phyloP scores from a whole-genome alignment of 108 stramenopile species.

The Cyclotella distinguenda region DNA sequence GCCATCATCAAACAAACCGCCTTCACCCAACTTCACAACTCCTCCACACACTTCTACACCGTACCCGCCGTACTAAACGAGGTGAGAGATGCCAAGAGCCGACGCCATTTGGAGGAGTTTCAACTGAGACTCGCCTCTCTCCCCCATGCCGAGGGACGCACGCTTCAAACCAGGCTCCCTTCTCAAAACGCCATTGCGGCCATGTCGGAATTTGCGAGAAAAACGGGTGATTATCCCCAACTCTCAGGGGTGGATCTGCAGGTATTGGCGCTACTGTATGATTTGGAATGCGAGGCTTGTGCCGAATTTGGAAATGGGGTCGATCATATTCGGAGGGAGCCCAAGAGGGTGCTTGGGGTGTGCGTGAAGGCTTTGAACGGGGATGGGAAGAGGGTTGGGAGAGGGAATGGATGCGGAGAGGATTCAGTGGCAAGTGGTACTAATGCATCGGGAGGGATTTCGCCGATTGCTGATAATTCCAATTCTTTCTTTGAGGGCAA shows the following conservation, averaged over 20 bases:
- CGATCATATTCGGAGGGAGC: slow-evolving; percentile 69
- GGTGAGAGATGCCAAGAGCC: slow-evolving; percentile 76
- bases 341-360: slow-evolving; percentile 74
- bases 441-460: slow-evolving; percentile 6
- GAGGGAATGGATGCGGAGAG: not conserved
- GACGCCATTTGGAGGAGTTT: slow-evolving; percentile 58
- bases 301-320: slow-evolving; percentile 22
- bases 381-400: slow-evolving; percentile 18
- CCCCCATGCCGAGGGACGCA: not conserved
- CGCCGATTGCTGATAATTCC: not conserved
- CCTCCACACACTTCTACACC: slow-evolving; percentile 64
- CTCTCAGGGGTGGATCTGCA: slow-evolving; percentile 87
- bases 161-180: slow-evolving; percentile 49
- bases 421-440: slow-evolving; percentile 5
- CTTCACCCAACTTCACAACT: slow-evolving; percentile 48
- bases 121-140: slow-evolving; percentile 56
- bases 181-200: slow-evolving; percentile 48
- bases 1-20: slow-evolving; percentile 75
- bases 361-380: slow-evolving; percentile 43
- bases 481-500: slow-evolving; percentile 33
- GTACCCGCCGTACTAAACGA: slow-evolving; percentile 72
- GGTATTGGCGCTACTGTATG: slow-evolving; percentile 88
- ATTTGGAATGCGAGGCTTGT: slow-evolving; percentile 79
- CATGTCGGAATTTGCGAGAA: slow-evolving; percentile 80
- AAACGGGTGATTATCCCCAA: slow-evolving; percentile 91